Percentiles rank a stretch among this genome's conserved stretches.
Evolutionary conservation across 225 moss, liverwort and hornwort species (phyloP).

Genomic region (Neckera pumila): DNA sequence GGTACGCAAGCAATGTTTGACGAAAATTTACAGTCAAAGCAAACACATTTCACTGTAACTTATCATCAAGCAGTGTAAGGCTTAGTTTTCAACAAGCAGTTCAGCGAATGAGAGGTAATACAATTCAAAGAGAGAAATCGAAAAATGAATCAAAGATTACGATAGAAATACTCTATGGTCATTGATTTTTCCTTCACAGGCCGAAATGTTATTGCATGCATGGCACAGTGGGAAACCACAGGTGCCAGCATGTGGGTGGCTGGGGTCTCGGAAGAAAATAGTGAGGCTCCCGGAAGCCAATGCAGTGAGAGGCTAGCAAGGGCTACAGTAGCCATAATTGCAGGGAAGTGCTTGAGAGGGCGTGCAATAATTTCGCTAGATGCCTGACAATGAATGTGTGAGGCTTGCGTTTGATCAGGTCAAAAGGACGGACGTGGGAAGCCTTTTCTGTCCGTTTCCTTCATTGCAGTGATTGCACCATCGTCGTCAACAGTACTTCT

Average conservation of each 20-base stretch:
- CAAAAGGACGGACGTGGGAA: background rate
- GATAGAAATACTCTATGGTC: background rate
- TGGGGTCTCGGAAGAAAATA: background rate
- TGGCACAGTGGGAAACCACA: background rate
- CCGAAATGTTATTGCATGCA: background rate
- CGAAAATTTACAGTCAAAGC: no score
- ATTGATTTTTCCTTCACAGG: background rate
- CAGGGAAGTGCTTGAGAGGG: conserved; percentile 3
- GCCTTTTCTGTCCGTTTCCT: background rate
- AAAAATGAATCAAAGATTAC: background rate
- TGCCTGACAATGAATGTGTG: conserved; percentile 22
- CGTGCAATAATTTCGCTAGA: conserved; percentile 36
- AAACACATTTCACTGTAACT: background rate
- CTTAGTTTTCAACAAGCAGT: background rate
- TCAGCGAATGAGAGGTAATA: background rate
- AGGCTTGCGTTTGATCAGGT: conserved; percentile 13
- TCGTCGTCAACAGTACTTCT: background rate
- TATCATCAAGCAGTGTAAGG: background rate
- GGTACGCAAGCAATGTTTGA: background rate
- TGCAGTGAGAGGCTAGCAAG: background rate
- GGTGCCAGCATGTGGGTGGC: background rate
- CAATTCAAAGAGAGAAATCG: no score
- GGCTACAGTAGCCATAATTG: conserved; percentile 2
- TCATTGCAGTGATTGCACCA: background rate
- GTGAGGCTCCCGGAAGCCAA: background rate